phyloP scores from a whole-genome alignment of 495 filamentous ascomycete genomes.

The Penicillium daleae region DNA sequence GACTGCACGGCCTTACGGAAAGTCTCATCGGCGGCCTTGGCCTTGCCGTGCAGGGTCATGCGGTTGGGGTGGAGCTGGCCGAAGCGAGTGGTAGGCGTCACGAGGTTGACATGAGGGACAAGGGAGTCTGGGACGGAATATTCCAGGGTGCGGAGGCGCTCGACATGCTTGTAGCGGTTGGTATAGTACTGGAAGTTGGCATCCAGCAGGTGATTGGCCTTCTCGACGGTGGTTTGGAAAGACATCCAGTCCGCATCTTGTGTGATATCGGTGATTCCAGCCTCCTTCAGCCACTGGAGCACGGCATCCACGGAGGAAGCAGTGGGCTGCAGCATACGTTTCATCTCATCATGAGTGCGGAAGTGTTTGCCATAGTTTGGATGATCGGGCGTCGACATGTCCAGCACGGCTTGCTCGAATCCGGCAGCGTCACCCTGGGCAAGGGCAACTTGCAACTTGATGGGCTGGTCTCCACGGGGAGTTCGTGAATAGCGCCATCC shows the following conservation, averaged over 20 bases:
- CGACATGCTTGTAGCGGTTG: conserved; percentile 39
- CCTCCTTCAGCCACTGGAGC: conserved; percentile 52
- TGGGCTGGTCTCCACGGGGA: conserved; percentile 35
- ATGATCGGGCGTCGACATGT: conserved; percentile 63
- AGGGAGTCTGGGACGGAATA: conserved; percentile 63
- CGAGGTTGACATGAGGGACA: conserved; percentile 49
- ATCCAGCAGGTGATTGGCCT: conserved; percentile 58
- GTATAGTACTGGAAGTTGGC: conserved; percentile 61
- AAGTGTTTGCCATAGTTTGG: conserved; percentile 65
- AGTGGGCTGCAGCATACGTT: conserved; percentile 54
- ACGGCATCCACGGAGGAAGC: conserved; percentile 47
- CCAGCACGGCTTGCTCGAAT: conserved; percentile 64
- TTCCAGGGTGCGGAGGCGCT: conserved; percentile 59
- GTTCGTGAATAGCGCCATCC: conserved; percentile 43
- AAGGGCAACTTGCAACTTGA: conserved; percentile 54
- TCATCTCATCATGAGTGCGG: conserved; percentile 55
- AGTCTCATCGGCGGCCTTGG: conserved; percentile 24
- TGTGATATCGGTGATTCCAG: conserved; percentile 52
- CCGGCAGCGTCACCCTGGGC: conserved; percentile 58
- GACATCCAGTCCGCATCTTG: conserved; percentile 66
- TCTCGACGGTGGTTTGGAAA: conserved; percentile 55
- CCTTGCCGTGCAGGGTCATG: conserved; percentile 36
- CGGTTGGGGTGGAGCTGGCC: conserved; percentile 49
- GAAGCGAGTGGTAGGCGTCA: conserved; percentile 63
- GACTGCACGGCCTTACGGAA: conserved; percentile 25